phyloP scores from a whole-genome alignment of 23 red algal species.

The Chondrus crispus region DNA sequence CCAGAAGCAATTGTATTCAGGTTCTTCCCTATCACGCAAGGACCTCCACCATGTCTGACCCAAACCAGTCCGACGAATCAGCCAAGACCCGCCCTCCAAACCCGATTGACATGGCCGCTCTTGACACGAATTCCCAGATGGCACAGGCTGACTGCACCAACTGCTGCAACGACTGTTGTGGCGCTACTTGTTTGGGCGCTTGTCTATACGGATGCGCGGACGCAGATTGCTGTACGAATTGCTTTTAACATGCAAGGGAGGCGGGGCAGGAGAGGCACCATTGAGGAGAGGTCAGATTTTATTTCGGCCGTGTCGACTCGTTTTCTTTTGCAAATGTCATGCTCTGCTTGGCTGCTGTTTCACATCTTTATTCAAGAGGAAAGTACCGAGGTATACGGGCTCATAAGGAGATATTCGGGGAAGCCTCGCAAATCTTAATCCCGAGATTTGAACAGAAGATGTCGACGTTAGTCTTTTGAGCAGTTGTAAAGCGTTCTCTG shows the following conservation, averaged over 20 bases:
- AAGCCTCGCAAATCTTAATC: too few species aligned
- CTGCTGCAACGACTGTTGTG: not conserved
- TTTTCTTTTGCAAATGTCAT: not conserved
- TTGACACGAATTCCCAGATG: not conserved
- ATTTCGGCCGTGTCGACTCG: not conserved
- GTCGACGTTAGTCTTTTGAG: too few species aligned
- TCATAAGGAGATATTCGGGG: not conserved
- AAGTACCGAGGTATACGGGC: not conserved
- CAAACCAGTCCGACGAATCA: too few species aligned
- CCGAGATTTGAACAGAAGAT: too few species aligned
- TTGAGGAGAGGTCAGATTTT: not conserved
- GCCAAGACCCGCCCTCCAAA: too few species aligned
- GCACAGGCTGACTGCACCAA: not conserved
- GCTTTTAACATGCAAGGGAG: not conserved
- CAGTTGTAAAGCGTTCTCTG: too few species aligned
- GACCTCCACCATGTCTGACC: too few species aligned
- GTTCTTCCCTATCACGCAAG: too few species aligned
- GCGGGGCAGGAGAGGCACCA: not conserved
- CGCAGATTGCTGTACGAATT: not conserved
- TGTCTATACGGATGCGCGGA: not conserved
- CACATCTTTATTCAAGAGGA: not conserved
- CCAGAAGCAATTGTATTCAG: too few species aligned
- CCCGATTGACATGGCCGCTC: too few species aligned
- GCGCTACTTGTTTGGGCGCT: not conserved
- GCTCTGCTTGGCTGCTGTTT: not conserved